phyloP scores from a whole-genome alignment of 2,329 filamentous ascomycete species.

The Penicillium sp. region DNA sequence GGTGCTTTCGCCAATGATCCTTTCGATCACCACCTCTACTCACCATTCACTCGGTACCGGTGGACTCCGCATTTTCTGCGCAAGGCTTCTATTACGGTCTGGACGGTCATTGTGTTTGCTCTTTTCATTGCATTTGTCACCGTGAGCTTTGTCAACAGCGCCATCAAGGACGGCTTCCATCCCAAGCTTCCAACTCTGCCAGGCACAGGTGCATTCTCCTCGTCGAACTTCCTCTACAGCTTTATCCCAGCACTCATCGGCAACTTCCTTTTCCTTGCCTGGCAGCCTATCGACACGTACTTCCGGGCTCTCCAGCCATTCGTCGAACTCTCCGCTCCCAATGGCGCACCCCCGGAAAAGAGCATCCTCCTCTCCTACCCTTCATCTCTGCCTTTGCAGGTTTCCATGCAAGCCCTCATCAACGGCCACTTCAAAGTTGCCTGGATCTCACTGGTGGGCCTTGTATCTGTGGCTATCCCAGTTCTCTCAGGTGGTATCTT shows the following conservation, averaged over 20 bases:
- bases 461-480: constrained; percentile 50
- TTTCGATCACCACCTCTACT: constrained; percentile 49
- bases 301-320: constrained; percentile 56
- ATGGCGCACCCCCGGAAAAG: constrained; percentile 50
- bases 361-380: constrained; percentile 55
- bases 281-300: constrained; percentile 56
- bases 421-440: constrained; percentile 56
- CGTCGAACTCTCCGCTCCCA: constrained; percentile 47
- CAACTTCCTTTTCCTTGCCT: constrained; percentile 53
- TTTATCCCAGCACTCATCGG: constrained; percentile 57
- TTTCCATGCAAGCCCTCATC: constrained; percentile 48
- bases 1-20: constrained; percentile 38
- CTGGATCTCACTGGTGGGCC: constrained; percentile 50
- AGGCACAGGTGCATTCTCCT: constrained; percentile 62
- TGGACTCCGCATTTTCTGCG: constrained; percentile 74
- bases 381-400: constrained; percentile 48
- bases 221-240: constrained; percentile 80
- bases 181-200: constrained; percentile 61
- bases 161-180: constrained; percentile 63
- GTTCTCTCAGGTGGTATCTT: constrained; percentile 58
- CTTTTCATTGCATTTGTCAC: constrained; percentile 66
- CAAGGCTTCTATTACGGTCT: constrained; percentile 59
- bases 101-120: constrained; percentile 54
- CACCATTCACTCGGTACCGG: constrained; percentile 52
- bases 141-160: constrained; percentile 68